phyloP scores from a whole-genome alignment of 129 eudicot species.

The Centrapalus pauciflorus region DNA sequence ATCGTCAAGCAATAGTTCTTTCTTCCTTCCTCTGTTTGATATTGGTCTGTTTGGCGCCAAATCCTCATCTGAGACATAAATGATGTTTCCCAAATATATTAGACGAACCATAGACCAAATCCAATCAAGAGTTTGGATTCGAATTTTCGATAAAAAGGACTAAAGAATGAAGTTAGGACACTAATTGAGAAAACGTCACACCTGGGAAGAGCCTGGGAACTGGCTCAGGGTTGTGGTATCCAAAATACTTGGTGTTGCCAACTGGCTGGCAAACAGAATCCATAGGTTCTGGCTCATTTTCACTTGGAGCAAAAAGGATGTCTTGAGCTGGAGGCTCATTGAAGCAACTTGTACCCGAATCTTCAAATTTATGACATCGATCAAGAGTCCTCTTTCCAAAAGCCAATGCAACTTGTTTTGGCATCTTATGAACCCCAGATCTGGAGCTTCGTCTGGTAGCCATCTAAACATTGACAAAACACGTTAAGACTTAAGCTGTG shows the following conservation, averaged over 20 bases:
- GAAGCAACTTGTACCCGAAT: constrained; percentile 66
- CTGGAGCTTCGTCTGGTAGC: constrained; percentile 61
- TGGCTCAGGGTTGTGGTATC: constrained; percentile 11
- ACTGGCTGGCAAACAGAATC: constrained; percentile 10
- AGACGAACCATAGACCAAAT: constrained; percentile 10
- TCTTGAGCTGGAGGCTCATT: constrained; percentile 61
- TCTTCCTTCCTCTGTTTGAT: constrained; percentile 70
- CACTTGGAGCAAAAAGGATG: constrained; percentile 40
- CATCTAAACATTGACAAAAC: constrained; percentile 29
- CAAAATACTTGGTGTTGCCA: constrained; percentile 20
- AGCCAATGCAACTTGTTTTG: constrained; percentile 66
- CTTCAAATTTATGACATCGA: constrained; percentile 53
- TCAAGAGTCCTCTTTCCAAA: constrained; percentile 64
- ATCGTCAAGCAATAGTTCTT: constrained; percentile 67
- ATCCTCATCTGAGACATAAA: constrained; percentile 47
- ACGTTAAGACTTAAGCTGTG: neutral
- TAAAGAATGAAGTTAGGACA: neutral
- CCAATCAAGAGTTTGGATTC: neutral
- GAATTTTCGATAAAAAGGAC: neutral
- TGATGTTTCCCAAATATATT: constrained; percentile 27
- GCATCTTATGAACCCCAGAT: constrained; percentile 47
- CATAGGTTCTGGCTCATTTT: constrained; percentile 33
- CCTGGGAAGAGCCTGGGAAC: constrained; percentile 26
- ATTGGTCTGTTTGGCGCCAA: constrained; percentile 54
- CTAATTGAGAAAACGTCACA: neutral